Percentiles rank a stretch among this genome's conserved stretches.
These are phyloP conservation scores for Kappamyces sp. DNA, from an alignment of 192 early-diverging fungal species.

Conservation along the genomic window DNA sequence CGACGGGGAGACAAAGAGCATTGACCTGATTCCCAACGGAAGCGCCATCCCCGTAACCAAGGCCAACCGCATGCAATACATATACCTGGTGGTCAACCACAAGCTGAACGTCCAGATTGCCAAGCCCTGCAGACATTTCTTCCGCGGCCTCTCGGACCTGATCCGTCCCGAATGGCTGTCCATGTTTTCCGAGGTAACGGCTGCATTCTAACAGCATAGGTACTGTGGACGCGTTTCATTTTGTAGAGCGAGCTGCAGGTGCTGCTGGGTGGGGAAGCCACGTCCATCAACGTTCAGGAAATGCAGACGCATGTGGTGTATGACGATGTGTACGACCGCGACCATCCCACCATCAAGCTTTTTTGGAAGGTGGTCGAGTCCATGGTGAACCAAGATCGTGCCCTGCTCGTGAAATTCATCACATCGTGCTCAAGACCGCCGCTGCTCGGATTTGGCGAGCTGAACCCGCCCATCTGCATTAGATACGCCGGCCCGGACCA, in stretches of 20 bases:
- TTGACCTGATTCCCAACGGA: slow-evolving; percentile 77
- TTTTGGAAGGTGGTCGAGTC: slow-evolving; percentile 70
- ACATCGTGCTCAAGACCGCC: slow-evolving; percentile 89
- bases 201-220: slow-evolving; percentile 35
- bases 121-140: slow-evolving; percentile 74
- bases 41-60: slow-evolving; percentile 72
- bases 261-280: slow-evolving; percentile 70
- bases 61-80: slow-evolving; percentile 80
- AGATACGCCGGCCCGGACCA: slow-evolving; percentile 62
- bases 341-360: slow-evolving; percentile 67
- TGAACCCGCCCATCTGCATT: slow-evolving; percentile 69
- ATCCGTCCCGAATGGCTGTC: slow-evolving; percentile 81
- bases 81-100: slow-evolving; percentile 82
- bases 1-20: slow-evolving; percentile 14
- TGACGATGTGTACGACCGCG: slow-evolving; percentile 56
- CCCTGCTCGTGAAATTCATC: slow-evolving; percentile 77
- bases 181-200: slow-evolving; percentile 77
- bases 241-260: slow-evolving; percentile 68
- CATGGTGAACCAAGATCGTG: slow-evolving; percentile 53
- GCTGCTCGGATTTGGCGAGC: slow-evolving; percentile 75
- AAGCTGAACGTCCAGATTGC: slow-evolving; percentile 78
- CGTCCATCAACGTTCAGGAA: slow-evolving; percentile 73
- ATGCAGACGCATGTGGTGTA: slow-evolving; percentile 70
- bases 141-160: slow-evolving; percentile 75
- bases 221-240: no score